Conservation (phyloP, 495 filamentous ascomycete genomes). For the Xylaria grammica region DNA sequence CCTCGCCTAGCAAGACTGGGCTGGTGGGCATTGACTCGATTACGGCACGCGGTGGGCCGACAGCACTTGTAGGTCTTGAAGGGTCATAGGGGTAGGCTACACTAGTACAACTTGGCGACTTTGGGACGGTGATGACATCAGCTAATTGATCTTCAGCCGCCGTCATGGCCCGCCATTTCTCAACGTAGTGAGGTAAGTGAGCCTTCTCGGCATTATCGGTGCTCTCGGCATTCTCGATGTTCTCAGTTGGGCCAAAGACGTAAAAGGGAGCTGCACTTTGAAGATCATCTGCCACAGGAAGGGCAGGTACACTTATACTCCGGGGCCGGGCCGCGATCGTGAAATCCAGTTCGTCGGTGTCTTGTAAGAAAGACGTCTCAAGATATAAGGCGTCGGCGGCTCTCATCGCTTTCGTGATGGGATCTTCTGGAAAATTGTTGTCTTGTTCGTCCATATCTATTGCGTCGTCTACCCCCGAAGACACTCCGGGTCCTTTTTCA, state of each 20-base stretch:
- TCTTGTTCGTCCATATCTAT: constrained; percentile 12
- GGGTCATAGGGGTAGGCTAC: constrained; percentile 13
- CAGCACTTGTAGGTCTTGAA: constrained; percentile 23
- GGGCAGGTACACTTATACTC: constrained; percentile 42
- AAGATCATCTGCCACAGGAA: constrained; percentile 34
- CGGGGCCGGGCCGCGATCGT: constrained; percentile 36
- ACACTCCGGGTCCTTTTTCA: not conserved
- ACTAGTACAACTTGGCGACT: not conserved
- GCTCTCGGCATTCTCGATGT: not conserved
- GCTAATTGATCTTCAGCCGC: constrained; percentile 16
- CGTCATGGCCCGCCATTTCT: constrained; percentile 11
- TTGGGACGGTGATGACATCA: not conserved
- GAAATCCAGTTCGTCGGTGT: constrained; percentile 44
- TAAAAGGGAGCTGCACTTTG: constrained; percentile 37
- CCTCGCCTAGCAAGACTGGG: constrained; percentile 31
- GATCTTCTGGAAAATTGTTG: constrained; percentile 37
- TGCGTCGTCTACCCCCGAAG: constrained; percentile 6
- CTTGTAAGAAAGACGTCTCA: constrained; percentile 51
- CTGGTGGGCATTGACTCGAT: constrained; percentile 28
- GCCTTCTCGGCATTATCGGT: not conserved
- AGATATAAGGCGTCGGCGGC: constrained; percentile 56
- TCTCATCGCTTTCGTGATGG: constrained; percentile 51
- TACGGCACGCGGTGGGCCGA: constrained; percentile 10
- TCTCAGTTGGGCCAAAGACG: constrained; percentile 31
- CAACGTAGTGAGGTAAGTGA: not conserved